Percentiles rank a stretch among this genome's conserved stretches.
Conservation (phyloP, 768 basidiomycete genomes). For the Mycena vitilis region DNA sequence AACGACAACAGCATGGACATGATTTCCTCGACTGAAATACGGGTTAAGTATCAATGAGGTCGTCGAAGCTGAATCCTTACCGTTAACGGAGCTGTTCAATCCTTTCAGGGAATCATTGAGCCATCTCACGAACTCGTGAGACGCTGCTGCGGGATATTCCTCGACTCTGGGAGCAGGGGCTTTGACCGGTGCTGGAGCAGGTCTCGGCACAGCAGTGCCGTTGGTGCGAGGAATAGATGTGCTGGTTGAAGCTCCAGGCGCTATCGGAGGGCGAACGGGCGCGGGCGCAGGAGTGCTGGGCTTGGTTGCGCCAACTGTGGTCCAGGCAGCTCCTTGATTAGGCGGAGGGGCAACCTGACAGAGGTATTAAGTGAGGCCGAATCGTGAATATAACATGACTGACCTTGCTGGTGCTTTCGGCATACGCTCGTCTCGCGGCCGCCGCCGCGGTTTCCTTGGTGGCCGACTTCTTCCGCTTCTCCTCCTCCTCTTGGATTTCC, state of each 20-base stretch:
- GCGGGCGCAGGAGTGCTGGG: constrained; percentile 60
- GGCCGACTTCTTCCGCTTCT: constrained; percentile 78
- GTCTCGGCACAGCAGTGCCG: constrained; percentile 49
- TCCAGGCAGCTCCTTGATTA: constrained; percentile 73
- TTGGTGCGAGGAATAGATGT: constrained; percentile 51
- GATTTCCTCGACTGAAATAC: constrained; percentile 89
- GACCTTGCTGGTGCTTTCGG: constrained; percentile 84
- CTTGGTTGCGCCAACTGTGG: constrained; percentile 77
- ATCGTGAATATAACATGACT: constrained; percentile 28
- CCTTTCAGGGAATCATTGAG: constrained; percentile 86
- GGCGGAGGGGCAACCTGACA: constrained; percentile 46
- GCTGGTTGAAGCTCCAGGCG: constrained; percentile 45
- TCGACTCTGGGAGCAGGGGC: constrained; percentile 61
- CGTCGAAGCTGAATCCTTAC: constrained; percentile 51
- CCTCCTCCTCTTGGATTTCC: constrained; percentile 99
- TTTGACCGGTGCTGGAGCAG: constrained; percentile 49
- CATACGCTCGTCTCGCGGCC: constrained; percentile 77
- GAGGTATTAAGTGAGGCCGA: constrained; percentile 30
- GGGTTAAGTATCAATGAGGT: neutral
- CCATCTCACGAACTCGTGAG: constrained; percentile 95
- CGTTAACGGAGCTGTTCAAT: constrained; percentile 75
- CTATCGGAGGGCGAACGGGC: constrained; percentile 49
- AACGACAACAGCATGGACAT: constrained; percentile 95
- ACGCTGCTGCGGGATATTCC: constrained; percentile 75
- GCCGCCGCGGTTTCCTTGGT: constrained; percentile 69